Evolutionary conservation across 257 asterid species (phyloP), one percentile per base, ranked within the genome.

Genomic region (Osmanthus fragrans): DNA sequence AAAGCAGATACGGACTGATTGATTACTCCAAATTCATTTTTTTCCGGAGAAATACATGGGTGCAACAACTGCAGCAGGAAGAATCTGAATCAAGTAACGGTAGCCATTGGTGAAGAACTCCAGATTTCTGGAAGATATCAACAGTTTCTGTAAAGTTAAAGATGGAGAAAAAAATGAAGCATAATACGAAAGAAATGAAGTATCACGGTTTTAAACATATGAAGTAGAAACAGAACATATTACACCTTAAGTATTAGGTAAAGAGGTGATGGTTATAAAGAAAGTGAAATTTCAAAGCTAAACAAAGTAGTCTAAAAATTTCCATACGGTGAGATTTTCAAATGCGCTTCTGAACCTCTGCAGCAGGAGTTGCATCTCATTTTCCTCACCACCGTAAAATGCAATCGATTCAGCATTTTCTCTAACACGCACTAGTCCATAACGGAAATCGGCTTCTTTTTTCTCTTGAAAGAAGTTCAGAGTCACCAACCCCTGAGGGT

Each of bases 391-490:
- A 70, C 95, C 97, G 75, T 94, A 94, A 84, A 94, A 94, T 51
- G 98, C 98, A 83, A 94, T 94, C 78, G 98, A 91, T 82, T 94
- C 98, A 45, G 98, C 98, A 85, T 94, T 94, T 85, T 94, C 98
- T 79, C 98, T 82, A 82, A 94, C 84, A 12, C 98, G 97, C 76
- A 92, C 95, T 67, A 92, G 95, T 67, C 95, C 97, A 73, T 92
- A 92, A 33, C 96, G 90, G 60, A 92, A 92, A 87, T 92, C 97
- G 36, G 96, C 97, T 88, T 92, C 97, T 77, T 91, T 92, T 84
- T 92, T 91, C 90, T 92, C 97, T 94, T 94, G 97, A 88, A 92
- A 79, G 85, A 94, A 94, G 88, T 94, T 94, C 75, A 92, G 84
- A 63, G 81, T 73, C 86, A 92, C 98, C 84, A 94, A 79, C 68